Evolutionary conservation across 1,284 basidiomycete genomes (phyloP), one percentile per base, ranked within the genome.

Genomic region (Ceraceosorus bombacis): DNA sequence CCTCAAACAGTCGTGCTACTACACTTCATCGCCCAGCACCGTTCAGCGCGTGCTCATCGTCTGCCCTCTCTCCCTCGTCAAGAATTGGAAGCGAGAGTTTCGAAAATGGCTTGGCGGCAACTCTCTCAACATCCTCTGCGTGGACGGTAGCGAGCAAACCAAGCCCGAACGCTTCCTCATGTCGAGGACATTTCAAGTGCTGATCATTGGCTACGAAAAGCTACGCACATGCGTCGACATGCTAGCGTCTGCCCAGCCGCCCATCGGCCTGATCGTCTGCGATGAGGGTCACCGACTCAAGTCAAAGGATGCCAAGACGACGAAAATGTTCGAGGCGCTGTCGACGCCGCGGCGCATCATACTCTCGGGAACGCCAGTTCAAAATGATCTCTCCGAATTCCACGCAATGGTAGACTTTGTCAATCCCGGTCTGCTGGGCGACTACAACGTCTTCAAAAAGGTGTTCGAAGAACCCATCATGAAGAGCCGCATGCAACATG

Each of bases 241-340:
- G 5, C 62, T 74, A 56, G 65, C 70, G 37, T 56, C 64, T 7
- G 70, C 72, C 0, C 61, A 66, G 36, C 92, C 92, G 8, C 86
- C 88, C 0, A 89, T 99, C 67, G 95, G 89, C 6, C 80, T 99
- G 1, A 87, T 99, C 63, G 83, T 99, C 39, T 97, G 94, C 71
- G 95, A 99, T 74, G 95, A 99, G 82, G 90, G 93, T 1, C 95
- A 99, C 78, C 83, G 94, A 37, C 82, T 99, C 43, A 98, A 97
- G 75, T 92, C 91, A 12, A 86, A 89, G 4, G 87, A 85, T 63
- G 92, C 89, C 72, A 95, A 97, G 80, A 96, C 92, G 0, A 88
- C 88, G 0, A 83, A 83, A 55, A 89, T 91, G 85, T 94, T 97
- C 73, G 86, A 89, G 63, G 83, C 84, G 12, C 80, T 99, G 46